phyloP scores from a whole-genome alignment of 257 asterid species.

The Cinchona pubescens region DNA sequence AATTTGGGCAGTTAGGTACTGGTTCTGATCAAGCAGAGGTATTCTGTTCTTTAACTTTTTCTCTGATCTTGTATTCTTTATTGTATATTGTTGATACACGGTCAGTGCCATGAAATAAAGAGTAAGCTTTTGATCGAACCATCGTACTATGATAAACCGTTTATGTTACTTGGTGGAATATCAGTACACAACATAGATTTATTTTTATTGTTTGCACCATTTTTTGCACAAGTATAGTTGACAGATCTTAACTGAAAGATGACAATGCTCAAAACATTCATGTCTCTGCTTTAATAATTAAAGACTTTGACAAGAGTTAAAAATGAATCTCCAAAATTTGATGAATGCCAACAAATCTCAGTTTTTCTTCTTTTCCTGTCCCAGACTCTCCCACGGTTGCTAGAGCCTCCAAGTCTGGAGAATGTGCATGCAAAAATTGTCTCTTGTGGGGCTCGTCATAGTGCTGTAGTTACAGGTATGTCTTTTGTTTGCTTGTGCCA shows the following conservation, averaged over 20 bases:
- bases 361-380: not conserved
- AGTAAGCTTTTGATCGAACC: too few species aligned
- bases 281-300: conserved; percentile 2
- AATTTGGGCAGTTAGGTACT: conserved; percentile 97
- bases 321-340: not conserved
- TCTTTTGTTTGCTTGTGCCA: not conserved
- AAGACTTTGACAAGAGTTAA: conserved; percentile 5
- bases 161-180: not conserved
- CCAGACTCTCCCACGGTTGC: conserved; percentile 86
- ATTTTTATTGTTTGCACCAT: not conserved
- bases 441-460: conserved; percentile 98
- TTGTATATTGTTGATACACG: not conserved
- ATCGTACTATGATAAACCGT: not conserved
- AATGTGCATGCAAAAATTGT: conserved; percentile 66
- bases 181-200: not conserved
- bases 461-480: conserved; percentile 74
- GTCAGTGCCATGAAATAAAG: not conserved
- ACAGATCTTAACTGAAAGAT: not conserved
- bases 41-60: conserved; percentile 9
- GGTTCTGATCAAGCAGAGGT: conserved; percentile 96
- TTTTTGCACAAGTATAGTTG: not conserved
- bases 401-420: conserved; percentile 83
- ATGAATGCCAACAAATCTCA: not conserved
- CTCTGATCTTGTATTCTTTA: not conserved
- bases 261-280: not conserved